Conservation (phyloP, 106 monocot species). For the Dactylorhiza incarnata region DNA sequence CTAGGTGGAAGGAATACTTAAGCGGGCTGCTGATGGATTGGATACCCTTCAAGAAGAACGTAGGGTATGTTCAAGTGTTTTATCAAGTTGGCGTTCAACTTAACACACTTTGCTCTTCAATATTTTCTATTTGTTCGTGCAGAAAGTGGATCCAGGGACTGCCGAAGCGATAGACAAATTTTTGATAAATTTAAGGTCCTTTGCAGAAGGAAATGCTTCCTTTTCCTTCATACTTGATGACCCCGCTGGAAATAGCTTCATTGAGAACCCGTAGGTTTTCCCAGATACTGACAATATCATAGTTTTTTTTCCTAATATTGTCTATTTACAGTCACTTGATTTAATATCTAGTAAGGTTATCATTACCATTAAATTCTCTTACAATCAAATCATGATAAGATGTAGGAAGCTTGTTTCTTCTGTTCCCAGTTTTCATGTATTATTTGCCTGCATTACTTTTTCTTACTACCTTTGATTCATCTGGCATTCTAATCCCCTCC, state of each 20-base stretch:
- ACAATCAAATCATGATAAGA: not conserved
- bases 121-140: constrained; percentile 14
- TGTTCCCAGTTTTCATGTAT: not conserved
- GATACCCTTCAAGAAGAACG: constrained; percentile 87
- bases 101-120: not conserved
- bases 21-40: constrained; percentile 74
- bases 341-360: not conserved
- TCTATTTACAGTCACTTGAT: not conserved
- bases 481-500: not conserved
- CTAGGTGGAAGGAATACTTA: constrained; percentile 86
- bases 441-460: not conserved
- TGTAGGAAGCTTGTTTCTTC: not conserved
- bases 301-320: not conserved
- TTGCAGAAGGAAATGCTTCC: constrained; percentile 51
- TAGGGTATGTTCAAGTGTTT: constrained; percentile 37
- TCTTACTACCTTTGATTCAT: not conserved
- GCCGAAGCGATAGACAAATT: constrained; percentile 94
- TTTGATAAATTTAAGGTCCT: constrained; percentile 63
- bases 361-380: not conserved
- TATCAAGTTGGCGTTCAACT: not conserved
- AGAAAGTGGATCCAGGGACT: constrained; percentile 80
- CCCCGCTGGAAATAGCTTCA: constrained; percentile 94
- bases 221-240: constrained; percentile 93
- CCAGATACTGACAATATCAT: not conserved
- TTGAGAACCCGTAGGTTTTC: constrained; percentile 89